Evolutionary conservation across 768 basidiomycete genomes (phyloP).

Genomic region (Harrya chromipes): DNA sequence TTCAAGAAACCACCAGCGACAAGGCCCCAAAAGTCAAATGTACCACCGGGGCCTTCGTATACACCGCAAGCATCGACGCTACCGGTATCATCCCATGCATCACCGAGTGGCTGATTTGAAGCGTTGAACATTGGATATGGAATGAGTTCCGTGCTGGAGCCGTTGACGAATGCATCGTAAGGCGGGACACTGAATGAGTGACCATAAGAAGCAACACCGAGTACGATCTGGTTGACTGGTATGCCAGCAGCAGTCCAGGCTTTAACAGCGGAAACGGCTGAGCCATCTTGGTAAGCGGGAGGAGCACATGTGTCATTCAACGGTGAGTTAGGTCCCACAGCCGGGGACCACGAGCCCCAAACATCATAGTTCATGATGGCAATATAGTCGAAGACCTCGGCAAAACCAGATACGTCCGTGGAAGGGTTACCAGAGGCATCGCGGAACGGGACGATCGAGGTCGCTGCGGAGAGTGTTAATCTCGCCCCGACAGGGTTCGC

Average conservation of each 20-base stretch:
- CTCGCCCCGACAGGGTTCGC: conserved; percentile 22
- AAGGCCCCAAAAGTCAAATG: conserved; percentile 59
- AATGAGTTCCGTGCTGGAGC: conserved; percentile 34
- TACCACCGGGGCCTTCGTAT: conserved; percentile 44
- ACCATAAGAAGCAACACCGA: conserved; percentile 81
- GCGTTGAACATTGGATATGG: conserved; percentile 50
- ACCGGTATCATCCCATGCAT: conserved; percentile 51
- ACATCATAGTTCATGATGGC: conserved; percentile 65
- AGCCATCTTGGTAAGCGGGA: conserved; percentile 58
- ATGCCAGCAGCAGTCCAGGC: conserved; percentile 76
- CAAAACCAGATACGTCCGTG: conserved; percentile 67
- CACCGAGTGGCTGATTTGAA: conserved; percentile 43
- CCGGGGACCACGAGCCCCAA: conserved; percentile 45
- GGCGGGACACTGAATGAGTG: conserved; percentile 59
- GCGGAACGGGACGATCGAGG: conserved; percentile 60
- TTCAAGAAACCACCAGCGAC: conserved; percentile 53
- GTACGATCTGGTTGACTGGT: conserved; percentile 61
- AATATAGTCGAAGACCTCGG: conserved; percentile 61
- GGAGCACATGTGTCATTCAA: conserved; percentile 71
- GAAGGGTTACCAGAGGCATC: conserved; percentile 57
- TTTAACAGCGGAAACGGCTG: conserved; percentile 64
- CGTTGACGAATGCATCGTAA: conserved; percentile 33
- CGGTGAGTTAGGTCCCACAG: conserved; percentile 76
- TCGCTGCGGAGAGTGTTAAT: conserved; percentile 68
- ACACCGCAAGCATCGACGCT: conserved; percentile 56